Base-by-base conservation (phyloP, 768 basidiomycete species). In the Coprinopsis cinerea region DNA sequence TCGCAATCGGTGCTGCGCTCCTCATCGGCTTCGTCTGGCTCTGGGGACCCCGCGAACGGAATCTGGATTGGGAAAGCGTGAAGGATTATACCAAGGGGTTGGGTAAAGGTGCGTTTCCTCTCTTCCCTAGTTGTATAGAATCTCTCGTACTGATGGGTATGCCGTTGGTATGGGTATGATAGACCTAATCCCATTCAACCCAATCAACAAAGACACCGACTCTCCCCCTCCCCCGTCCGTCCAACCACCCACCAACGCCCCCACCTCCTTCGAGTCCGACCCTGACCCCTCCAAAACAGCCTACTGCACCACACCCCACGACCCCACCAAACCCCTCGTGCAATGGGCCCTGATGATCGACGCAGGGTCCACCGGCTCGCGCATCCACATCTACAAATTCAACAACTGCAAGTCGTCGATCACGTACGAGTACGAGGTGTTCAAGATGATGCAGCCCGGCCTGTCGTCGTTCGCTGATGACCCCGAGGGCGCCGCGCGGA, bases 331-430 rank as follows among this genome's bases (percentile, higher is more conserved):
- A 22, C 79, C 77, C 0, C 72, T 95, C 50, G 85, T 95, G 11
- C 91, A 92, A 64, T 99, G 89, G 65, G 93, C 92, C 0, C 78
- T 98, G 59, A 96, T 97, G 84, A 89, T 98, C 69, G 96, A 99
- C 65, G 95, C 96, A 0, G 96, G 96, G 20, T 97, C 94, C 15
- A 96, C 93, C 0, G 96, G 95, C 17, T 96, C 94, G 0, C 82
- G 96, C 15, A 93, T 98, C 60, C 96, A 99, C 75, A 78, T 98
- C 26, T 99, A 98, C 83, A 98, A 96, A 63, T 97, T 98, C 81
- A 77, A 95, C 76, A 84, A 92, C 72, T 93, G 92, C 71, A 73
- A 74, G 0, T 64, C 83, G 0, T 79, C 86, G 0, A 83, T 92
- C 1, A 62, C 72, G 18, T 89, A 88, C 67, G 95, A 98, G 64